Percentiles rank a stretch among this genome's conserved stretches.
Conservation (phyloP, 2,329 filamentous ascomycete species). For the Colletotrichum scovillei region DNA sequence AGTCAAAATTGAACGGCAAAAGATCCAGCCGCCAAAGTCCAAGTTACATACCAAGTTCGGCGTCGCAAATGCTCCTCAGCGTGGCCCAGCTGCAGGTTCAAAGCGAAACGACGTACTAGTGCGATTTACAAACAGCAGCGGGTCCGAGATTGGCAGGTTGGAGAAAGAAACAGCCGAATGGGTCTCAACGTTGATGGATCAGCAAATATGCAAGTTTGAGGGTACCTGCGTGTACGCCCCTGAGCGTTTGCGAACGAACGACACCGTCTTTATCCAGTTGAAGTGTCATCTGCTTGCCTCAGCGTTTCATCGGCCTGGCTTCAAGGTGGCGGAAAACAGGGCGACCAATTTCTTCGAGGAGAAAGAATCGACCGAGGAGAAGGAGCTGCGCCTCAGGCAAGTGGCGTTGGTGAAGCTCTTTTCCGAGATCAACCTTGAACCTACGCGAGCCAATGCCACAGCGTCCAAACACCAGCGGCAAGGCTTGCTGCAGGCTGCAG, state of each 20-base stretch:
- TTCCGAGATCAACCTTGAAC: conserved; percentile 86
- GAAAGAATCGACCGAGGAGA: conserved; percentile 87
- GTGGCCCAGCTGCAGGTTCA: conserved; percentile 62
- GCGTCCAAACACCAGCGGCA: conserved; percentile 85
- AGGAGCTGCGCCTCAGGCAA: conserved; percentile 83
- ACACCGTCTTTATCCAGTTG: conserved; percentile 93
- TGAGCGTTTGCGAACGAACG: conserved; percentile 86
- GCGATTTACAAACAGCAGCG: conserved; percentile 83
- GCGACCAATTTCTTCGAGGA: conserved; percentile 82
- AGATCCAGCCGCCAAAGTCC: conserved; percentile 70
- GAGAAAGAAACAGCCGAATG: conserved; percentile 89
- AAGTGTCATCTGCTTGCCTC: conserved; percentile 79
- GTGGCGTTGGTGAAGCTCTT: conserved; percentile 90
- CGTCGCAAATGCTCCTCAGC: conserved; percentile 44
- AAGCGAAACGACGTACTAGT: conserved; percentile 88
- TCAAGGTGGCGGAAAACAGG: conserved; percentile 76
- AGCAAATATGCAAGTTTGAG: conserved; percentile 88
- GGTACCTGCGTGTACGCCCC: conserved; percentile 90
- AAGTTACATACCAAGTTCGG: conserved; percentile 57
- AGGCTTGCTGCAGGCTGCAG: conserved; percentile 86
- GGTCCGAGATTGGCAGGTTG: conserved; percentile 86
- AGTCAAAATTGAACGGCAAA: conserved; percentile 89
- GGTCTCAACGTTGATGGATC: conserved; percentile 93
- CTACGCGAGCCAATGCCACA: conserved; percentile 77
- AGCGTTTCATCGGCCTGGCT: conserved; percentile 75